Conservation (phyloP, 202 grass and related monocot genomes). For the Panicum hallii region DNA sequence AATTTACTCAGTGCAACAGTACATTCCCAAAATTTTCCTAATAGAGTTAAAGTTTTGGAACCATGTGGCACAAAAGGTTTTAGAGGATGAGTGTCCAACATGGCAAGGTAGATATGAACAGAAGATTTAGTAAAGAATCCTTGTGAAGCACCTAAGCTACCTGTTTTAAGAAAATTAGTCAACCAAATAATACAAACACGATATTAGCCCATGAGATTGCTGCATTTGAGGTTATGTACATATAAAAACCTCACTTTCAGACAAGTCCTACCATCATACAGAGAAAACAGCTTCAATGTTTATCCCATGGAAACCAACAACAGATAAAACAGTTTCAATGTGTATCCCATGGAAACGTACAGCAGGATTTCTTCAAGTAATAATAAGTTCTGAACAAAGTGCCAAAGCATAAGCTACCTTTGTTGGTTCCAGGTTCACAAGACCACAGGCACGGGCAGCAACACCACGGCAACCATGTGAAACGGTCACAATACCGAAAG, state of each 20-base stretch:
- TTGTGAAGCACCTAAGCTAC: background rate
- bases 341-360: conserved; percentile 16
- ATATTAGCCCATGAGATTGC: background rate
- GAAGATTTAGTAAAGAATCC: background rate
- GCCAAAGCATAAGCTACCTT: conserved; percentile 63
- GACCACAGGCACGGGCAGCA: conserved; percentile 95
- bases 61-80: background rate
- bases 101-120: background rate
- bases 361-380: background rate
- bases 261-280: background rate
- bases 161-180: conserved; percentile 1
- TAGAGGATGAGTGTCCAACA: background rate
- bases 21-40: background rate
- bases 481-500: conserved; percentile 96
- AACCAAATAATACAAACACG: background rate
- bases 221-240: background rate
- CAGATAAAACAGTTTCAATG: background rate
- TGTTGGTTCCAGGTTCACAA: conserved; percentile 95
- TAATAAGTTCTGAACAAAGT: background rate
- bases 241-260: background rate
- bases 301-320: conserved; percentile 29
- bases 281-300: background rate
- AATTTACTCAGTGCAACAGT: conserved; percentile 21
- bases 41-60: background rate
- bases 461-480: conserved; percentile 95